Conservation (phyloP, 1,284 basidiomycete species). For the Thecaphora thlaspeos region DNA sequence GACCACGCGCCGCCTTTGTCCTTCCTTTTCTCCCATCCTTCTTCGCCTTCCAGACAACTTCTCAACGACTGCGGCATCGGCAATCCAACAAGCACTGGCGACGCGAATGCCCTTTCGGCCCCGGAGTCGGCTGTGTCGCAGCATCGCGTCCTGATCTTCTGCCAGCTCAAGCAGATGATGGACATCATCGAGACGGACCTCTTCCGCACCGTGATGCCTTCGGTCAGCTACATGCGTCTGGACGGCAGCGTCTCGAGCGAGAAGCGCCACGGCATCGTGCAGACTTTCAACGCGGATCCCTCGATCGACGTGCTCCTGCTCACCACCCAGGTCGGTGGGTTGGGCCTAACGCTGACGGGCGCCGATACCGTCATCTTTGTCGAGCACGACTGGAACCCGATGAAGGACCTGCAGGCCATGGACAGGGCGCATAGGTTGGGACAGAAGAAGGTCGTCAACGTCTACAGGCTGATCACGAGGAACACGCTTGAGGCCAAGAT, state of each 20-base stretch:
- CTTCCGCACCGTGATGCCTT: slow-evolving; percentile 88
- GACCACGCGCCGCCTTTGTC: too few species aligned
- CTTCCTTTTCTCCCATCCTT: too few species aligned
- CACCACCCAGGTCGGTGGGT: slow-evolving; percentile 93
- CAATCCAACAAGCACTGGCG: slow-evolving; percentile 59
- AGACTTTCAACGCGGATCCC: slow-evolving; percentile 96
- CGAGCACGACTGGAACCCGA: slow-evolving; percentile 99
- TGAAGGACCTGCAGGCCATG: slow-evolving; percentile 99
- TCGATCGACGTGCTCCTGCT: slow-evolving; percentile 94
- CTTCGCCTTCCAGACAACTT: slow-evolving; percentile 69
- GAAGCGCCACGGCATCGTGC: slow-evolving; percentile 67
- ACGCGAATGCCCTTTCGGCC: slow-evolving; percentile 63
- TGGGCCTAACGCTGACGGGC: slow-evolving; percentile 93
- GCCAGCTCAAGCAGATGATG: slow-evolving; percentile 98
- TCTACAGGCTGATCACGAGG: slow-evolving; percentile 93
- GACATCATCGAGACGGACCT: slow-evolving; percentile 94
- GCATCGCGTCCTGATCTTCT: slow-evolving; percentile 97
- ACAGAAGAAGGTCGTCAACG: slow-evolving; percentile 98
- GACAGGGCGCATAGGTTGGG: slow-evolving; percentile 96
- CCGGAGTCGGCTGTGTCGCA: slow-evolving; percentile 68
- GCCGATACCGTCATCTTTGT: slow-evolving; percentile 99
- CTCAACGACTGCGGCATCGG: slow-evolving; percentile 94
- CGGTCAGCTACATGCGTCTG: slow-evolving; percentile 94
- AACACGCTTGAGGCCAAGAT: slow-evolving; percentile 99
- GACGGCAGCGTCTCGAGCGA: slow-evolving; percentile 65